Conservation (phyloP, 805 yeast species). For the Cyberlindnera bimundalis region DNA sequence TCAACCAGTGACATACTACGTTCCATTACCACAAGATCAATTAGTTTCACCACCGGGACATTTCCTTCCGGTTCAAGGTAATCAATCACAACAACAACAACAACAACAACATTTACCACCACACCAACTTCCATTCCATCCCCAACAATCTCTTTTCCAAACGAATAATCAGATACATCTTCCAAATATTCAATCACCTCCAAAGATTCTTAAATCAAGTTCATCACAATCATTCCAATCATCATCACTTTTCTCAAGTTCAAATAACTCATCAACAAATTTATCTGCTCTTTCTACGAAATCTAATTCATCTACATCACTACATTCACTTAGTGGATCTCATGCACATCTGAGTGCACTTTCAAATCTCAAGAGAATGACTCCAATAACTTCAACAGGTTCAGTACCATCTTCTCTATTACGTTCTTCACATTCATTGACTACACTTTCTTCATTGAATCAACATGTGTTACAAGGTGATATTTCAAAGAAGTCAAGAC, state of each 20-base stretch:
- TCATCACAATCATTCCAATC: constrained; percentile 27
- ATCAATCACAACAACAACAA: constrained; percentile 6
- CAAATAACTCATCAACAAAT: constrained; percentile 25
- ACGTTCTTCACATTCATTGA: constrained; percentile 27
- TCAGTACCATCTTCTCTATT: constrained; percentile 14
- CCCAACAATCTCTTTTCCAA: constrained; percentile 18
- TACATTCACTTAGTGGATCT: constrained; percentile 21
- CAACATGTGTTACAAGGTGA: constrained; percentile 24
- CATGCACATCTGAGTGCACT: constrained; percentile 21
- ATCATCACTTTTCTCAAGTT: constrained; percentile 23
- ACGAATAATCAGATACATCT: constrained; percentile 20
- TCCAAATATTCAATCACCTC: constrained; percentile 30
- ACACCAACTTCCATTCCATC: constrained; percentile 16
- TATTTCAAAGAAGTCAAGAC: constrained; percentile 41
- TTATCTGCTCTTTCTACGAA: constrained; percentile 27
- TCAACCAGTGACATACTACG: constrained; percentile 29
- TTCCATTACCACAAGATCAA: constrained; percentile 16
- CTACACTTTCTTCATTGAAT: constrained; percentile 17
- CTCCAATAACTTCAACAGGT: constrained; percentile 34
- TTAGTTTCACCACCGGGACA: constrained; percentile 9
- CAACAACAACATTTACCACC: constrained; percentile 8
- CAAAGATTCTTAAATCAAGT: constrained; percentile 27
- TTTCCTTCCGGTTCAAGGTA: constrained; percentile 1
- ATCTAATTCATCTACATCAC: constrained; percentile 27
- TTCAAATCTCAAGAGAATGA: constrained; percentile 34